These are phyloP conservation scores for Phytophthora melonis DNA, from an alignment of 352 stramenopile species.

Conservation along the genomic window DNA sequence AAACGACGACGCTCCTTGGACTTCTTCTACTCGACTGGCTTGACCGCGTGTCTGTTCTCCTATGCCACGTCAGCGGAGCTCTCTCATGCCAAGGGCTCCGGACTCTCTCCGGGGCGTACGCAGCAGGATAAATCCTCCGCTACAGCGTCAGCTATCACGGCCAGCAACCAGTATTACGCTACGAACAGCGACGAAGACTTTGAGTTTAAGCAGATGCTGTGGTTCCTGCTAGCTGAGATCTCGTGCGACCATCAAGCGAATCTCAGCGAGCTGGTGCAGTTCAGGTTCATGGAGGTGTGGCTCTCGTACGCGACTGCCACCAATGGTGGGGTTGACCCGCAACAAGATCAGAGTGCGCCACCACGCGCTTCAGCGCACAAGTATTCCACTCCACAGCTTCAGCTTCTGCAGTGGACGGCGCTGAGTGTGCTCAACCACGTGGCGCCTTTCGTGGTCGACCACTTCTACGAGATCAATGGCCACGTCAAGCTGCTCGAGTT, in stretches of 20 bases:
- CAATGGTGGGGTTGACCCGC: slow-evolving; percentile 4
- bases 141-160: slow-evolving; percentile 50
- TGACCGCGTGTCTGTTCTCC: slow-evolving; percentile 67
- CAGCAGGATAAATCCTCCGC: slow-evolving; percentile 24
- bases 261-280: slow-evolving; percentile 66
- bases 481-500: slow-evolving; percentile 63
- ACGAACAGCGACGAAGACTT: slow-evolving; percentile 81
- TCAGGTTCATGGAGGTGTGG: slow-evolving; percentile 72
- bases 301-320: slow-evolving; percentile 59
- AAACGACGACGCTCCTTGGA: slow-evolving; percentile 55
- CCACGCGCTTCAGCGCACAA: slow-evolving; percentile 27
- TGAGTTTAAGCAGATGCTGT: slow-evolving; percentile 87
- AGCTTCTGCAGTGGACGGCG: slow-evolving; percentile 65
- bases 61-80: slow-evolving; percentile 71
- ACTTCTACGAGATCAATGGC: slow-evolving; percentile 66
- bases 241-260: slow-evolving; percentile 60
- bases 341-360: not conserved
- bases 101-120: not conserved
- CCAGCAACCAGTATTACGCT: slow-evolving; percentile 67
- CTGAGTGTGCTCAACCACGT: slow-evolving; percentile 68
- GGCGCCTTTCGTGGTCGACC: slow-evolving; percentile 54
- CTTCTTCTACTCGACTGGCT: slow-evolving; percentile 65
- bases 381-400: slow-evolving; percentile 61
- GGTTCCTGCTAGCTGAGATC: slow-evolving; percentile 70
- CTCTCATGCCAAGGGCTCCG: slow-evolving; percentile 18